Percentiles rank a stretch among this genome's conserved stretches.
Evolutionary conservation across 805 yeast genomes (phyloP).

Genomic region (Yamadazyma takamatsuzukensis): DNA sequence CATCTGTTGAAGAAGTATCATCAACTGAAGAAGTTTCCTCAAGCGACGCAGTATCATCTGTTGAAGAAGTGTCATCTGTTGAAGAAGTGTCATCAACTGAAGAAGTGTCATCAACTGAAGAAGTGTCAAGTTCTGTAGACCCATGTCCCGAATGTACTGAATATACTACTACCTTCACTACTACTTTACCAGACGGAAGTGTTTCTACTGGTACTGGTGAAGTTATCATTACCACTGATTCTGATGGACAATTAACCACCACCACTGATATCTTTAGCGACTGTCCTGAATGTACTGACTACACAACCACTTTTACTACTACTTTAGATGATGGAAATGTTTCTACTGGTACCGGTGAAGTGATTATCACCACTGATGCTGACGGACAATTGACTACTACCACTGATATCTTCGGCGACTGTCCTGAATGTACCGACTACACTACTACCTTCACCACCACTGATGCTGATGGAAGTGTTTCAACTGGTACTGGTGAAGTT

Average conservation of each 20-base stretch:
- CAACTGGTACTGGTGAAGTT: constrained; percentile 3
- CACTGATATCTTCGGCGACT: constrained; percentile 2
- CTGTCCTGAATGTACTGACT: constrained; percentile 8
- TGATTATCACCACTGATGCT: constrained; percentile 2
- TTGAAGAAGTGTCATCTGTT: background rate
- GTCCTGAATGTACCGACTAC: constrained; percentile 7
- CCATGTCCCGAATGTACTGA: constrained; percentile 6
- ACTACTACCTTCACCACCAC: constrained; percentile 12
- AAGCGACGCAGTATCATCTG: constrained; percentile 6
- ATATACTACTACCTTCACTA: constrained; percentile 5
- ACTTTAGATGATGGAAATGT: constrained; percentile 6
- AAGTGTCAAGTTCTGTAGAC: constrained; percentile 1
- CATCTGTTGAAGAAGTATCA: constrained; percentile 1
- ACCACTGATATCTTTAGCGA: constrained; percentile 7
- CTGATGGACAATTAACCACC: constrained; percentile 9
- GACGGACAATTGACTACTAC: background rate
- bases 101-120: constrained; percentile 1
- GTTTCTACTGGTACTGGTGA: constrained; percentile 8
- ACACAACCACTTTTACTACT: constrained; percentile 2
- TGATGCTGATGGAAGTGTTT: background rate
- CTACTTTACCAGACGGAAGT: constrained; percentile 5
- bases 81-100: constrained; percentile 1
- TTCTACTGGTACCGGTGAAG: constrained; percentile 1
- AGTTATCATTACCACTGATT: constrained; percentile 13
- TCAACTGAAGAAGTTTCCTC: constrained; percentile 1